Evolutionary conservation across 345 rosid genomes (phyloP), one percentile per base, ranked within the genome.

Genomic region (Aquilaria malaccensis): DNA sequence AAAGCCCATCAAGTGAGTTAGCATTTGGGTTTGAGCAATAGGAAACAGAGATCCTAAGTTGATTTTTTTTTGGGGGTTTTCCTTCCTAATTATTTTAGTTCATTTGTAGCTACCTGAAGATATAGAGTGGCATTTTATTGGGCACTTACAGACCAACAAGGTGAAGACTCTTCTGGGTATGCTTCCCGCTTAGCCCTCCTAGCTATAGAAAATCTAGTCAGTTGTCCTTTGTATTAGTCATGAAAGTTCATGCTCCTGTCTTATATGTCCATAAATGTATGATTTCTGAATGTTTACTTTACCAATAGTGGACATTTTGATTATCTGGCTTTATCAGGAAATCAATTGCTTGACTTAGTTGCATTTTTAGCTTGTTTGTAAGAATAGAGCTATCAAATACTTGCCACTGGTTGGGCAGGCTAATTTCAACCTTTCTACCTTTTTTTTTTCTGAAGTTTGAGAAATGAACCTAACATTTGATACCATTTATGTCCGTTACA

Each of bases 141-240:
- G 97, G 62, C 95, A 87, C 67, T 74, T 89, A 76, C 98, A 93
- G 82, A 85, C 85, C 74, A 93, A 93, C 80, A 93, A 93, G 83
- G 96, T 77, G 59, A 92, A 89, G 73, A 66, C 76, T 45, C 85
- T 93, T 67, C 67, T 93, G 58, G 76, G 98, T 92, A 63, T 74
- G 85, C 43, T 58, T 37, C 50, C 47, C 10, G 15, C n/a, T 4
- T 59, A 0, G 0, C 33, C 7, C 0, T 10, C 2, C 9, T 45
- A 9, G 9, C 13, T 3, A 22, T 37, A 37, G 43, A 37, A 37
- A 3, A 37, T 37, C 5, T 37, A 3, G 2, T 37, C 43, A 37
- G 3, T 7, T 30, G 7, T 22, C 29, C n/a, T 59, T 45, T 7
- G 47, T 29, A 11, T 10, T 45, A 22, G 29, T 3, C 22, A 22